These are phyloP conservation scores for Lentinula aciculospora DNA, from an alignment of 768 basidiomycete species.

Conservation along the genomic window DNA sequence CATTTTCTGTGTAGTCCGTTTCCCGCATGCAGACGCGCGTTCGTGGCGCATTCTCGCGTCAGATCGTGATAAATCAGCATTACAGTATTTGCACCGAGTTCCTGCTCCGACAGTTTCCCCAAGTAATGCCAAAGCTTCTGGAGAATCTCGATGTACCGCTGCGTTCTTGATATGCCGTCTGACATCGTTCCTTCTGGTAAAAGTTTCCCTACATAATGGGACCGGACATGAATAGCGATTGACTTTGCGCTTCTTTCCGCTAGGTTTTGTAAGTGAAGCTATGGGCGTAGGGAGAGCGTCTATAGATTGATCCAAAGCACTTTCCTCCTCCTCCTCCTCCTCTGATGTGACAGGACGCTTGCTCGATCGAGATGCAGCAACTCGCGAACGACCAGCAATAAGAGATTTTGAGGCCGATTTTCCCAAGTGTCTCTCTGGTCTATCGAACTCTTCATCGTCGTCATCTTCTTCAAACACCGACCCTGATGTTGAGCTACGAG, in stretches of 20 bases:
- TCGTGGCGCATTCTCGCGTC: conserved; percentile 14
- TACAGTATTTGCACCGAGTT: conserved; percentile 11
- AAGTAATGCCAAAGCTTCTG: conserved; percentile 7
- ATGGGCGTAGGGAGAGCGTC: not conserved
- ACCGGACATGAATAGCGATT: conserved; percentile 11
- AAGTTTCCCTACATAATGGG: conserved; percentile 12
- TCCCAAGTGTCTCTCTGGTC: not conserved
- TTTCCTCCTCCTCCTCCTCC: conserved; percentile 3
- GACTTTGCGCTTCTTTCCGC: conserved; percentile 11
- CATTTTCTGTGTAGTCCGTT: conserved; percentile 12
- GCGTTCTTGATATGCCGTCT: conserved; percentile 9
- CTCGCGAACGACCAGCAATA: not conserved
- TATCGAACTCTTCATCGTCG: not conserved
- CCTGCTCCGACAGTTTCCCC: conserved; percentile 1
- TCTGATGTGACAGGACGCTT: conserved; percentile 3
- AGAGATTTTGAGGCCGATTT: not conserved
- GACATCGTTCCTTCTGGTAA: conserved; percentile 13
- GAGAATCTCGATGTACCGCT: conserved; percentile 10
- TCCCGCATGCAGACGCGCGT: conserved; percentile 12
- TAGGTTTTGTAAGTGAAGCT: not conserved
- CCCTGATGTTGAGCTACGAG: not conserved
- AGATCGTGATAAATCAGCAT: conserved; percentile 11
- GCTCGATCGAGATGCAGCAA: not conserved
- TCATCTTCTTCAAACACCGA: not conserved
- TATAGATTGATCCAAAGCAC: not conserved